These are phyloP conservation scores for Fusarium napiforme DNA, from an alignment of 2,329 filamentous ascomycete species.

Conservation along the genomic window DNA sequence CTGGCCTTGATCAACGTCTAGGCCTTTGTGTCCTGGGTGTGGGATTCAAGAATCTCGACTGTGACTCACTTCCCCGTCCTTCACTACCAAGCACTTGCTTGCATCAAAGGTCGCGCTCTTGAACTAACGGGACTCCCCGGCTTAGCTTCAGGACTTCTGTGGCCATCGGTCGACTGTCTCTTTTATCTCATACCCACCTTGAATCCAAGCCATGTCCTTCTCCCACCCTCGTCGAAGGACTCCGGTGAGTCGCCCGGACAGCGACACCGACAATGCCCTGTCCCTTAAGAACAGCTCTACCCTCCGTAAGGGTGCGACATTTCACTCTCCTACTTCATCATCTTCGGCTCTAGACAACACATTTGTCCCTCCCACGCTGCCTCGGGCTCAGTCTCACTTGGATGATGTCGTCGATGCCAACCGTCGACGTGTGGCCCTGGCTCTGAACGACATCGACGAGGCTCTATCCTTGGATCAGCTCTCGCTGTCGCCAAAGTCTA, in stretches of 20 bases:
- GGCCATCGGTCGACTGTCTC: conserved; percentile 43
- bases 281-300: conserved; percentile 53
- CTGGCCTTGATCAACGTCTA: conserved; percentile 39
- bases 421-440: conserved; percentile 74
- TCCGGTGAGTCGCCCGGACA: conserved; percentile 54
- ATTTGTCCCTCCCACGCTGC: conserved; percentile 65
- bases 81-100: conserved; percentile 39
- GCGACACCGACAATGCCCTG: conserved; percentile 48
- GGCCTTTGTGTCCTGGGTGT: conserved; percentile 37
- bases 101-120: conserved; percentile 42
- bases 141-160: conserved; percentile 49
- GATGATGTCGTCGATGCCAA: conserved; percentile 79
- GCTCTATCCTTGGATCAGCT: conserved; percentile 60
- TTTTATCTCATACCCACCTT: conserved; percentile 45
- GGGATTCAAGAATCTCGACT: conserved; percentile 45
- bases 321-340: conserved; percentile 65
- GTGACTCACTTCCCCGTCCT: conserved; percentile 49
- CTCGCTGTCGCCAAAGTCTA: conserved; percentile 52
- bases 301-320: conserved; percentile 78
- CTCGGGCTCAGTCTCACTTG: conserved; percentile 75
- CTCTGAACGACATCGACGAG: conserved; percentile 73
- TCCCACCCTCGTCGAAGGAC: conserved; percentile 60
- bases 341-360: conserved; percentile 51
- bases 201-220: conserved; percentile 60
- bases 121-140: conserved; percentile 46